Conservation (phyloP, 768 basidiomycete species). For the Tremella yokohamensis region DNA sequence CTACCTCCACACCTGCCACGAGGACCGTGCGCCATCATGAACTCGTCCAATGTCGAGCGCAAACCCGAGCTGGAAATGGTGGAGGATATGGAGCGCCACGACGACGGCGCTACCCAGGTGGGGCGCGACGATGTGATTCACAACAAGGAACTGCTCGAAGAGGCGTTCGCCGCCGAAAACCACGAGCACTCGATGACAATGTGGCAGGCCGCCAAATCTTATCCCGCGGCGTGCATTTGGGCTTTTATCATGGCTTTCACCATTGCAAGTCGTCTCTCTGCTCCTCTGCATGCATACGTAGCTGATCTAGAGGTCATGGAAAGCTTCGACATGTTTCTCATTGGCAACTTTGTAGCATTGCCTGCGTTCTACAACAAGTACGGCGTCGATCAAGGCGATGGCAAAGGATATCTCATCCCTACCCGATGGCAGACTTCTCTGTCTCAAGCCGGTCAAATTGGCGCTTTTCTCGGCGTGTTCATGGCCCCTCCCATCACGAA, state of each 20-base stretch:
- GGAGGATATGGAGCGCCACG: conserved; percentile 1
- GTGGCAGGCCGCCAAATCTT: conserved; percentile 35
- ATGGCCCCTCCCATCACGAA: conserved; percentile 37
- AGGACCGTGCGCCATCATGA: no score
- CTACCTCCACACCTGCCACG: no score
- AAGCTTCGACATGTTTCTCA: conserved; percentile 35
- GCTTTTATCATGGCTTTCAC: conserved; percentile 41
- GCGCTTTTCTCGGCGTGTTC: conserved; percentile 44
- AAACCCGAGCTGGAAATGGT: not conserved
- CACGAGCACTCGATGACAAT: conserved; percentile 39
- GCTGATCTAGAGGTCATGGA: conserved; percentile 21
- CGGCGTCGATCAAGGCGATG: conserved; percentile 12
- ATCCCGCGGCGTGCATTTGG: conserved; percentile 47
- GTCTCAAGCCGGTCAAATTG: conserved; percentile 30
- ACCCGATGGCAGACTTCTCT: conserved; percentile 43
- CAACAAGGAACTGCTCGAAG: conserved; percentile 16
- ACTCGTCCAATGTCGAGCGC: not conserved
- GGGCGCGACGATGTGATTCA: conserved; percentile 1
- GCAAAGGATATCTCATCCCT: conserved; percentile 20
- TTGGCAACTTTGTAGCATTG: conserved; percentile 36
- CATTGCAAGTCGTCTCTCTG: conserved; percentile 23
- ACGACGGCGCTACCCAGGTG: not conserved
- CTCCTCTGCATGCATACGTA: not conserved
- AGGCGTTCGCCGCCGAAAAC: conserved; percentile 39
- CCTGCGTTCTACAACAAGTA: conserved; percentile 21